These are phyloP conservation scores for Citrus trifoliata DNA, from an alignment of 345 rosid genomes.

Conservation along the genomic window DNA sequence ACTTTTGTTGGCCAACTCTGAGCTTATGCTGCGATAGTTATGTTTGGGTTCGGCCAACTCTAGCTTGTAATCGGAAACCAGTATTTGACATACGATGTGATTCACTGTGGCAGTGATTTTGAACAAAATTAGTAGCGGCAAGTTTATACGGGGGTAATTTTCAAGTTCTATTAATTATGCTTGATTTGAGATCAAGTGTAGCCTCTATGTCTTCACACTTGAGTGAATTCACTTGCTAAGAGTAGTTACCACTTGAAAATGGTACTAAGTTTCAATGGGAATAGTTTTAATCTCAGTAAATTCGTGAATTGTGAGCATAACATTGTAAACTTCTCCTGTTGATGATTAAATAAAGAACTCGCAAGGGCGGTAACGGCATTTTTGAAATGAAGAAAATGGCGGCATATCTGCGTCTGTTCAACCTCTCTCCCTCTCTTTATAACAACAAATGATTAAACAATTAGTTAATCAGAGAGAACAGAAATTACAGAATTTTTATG, in stretches of 20 bases:
- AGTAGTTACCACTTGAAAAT: too few species aligned
- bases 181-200: too few species aligned
- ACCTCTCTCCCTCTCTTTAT: not conserved
- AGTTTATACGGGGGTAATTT: not conserved
- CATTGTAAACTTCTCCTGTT: too few species aligned
- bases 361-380: conserved; percentile 6
- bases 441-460: not conserved
- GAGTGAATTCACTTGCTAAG: too few species aligned
- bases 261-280: too few species aligned
- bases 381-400: conserved; percentile 13
- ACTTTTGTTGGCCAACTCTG: not conserved
- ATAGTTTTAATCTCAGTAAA: too few species aligned
- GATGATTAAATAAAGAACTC: not conserved
- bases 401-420: not conserved
- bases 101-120: not conserved
- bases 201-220: too few species aligned
- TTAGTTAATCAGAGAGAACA: too few species aligned
- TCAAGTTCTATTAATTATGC: too few species aligned
- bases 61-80: not conserved
- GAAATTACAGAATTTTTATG: not conserved
- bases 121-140: not conserved
- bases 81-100: not conserved
- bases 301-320: too few species aligned
- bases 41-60: too few species aligned
- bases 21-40: not conserved